phyloP scores from a whole-genome alignment of 352 stramenopile species.

The Phytophthora pini region DNA sequence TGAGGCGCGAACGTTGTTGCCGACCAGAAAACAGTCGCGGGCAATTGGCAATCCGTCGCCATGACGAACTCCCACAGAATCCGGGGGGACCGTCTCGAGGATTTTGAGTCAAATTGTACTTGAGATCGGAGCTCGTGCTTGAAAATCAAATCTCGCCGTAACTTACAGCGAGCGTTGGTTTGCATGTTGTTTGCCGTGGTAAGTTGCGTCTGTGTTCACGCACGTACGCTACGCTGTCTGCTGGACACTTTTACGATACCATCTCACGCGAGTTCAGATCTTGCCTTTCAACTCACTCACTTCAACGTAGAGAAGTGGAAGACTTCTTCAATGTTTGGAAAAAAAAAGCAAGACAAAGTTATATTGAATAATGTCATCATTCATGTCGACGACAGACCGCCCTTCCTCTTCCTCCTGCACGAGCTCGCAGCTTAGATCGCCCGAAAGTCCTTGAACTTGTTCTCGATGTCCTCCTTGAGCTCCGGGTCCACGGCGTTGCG shows the following conservation, averaged over 20 bases:
- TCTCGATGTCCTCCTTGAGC: slow-evolving; percentile 91
- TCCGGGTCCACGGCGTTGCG: slow-evolving; percentile 89
- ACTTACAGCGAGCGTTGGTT: no score
- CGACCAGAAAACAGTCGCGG: slow-evolving; percentile 4
- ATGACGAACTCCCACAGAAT: not conserved
- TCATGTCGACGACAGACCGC: not conserved
- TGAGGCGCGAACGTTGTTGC: not conserved
- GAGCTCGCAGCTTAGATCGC: slow-evolving; percentile 30
- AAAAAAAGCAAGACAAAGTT: slow-evolving; percentile 14
- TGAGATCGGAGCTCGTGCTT: slow-evolving; percentile 1
- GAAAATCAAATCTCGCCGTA: not conserved
- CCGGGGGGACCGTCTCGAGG: no score
- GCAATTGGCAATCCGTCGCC: not conserved
- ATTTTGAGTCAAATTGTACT: no score
- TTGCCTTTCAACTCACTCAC: no score
- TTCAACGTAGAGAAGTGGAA: no score
- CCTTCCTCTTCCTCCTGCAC: not conserved
- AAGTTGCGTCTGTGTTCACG: not conserved
- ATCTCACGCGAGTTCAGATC: no score
- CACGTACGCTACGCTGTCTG: not conserved
- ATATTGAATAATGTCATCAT: slow-evolving; percentile 4
- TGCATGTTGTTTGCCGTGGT: no score
- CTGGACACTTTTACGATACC: not conserved
- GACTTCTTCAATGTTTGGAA: not conserved
- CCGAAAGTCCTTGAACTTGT: slow-evolving; percentile 92